phyloP scores from a whole-genome alignment of 805 yeast genomes.

The Suhomyces emberorum region DNA sequence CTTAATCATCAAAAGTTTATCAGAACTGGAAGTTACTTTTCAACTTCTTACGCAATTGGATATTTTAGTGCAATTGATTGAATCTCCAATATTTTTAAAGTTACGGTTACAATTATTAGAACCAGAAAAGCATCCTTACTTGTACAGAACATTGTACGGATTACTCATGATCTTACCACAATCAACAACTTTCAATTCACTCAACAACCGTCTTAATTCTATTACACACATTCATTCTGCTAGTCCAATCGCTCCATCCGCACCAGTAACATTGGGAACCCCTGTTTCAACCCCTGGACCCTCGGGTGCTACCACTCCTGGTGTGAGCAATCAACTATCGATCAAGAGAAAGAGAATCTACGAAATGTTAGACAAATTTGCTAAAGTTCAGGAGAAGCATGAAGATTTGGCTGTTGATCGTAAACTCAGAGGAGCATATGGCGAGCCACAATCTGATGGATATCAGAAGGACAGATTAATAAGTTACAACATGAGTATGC shows the following conservation, averaged over 20 bases:
- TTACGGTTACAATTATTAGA: constrained; percentile 84
- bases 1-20: constrained; percentile 73
- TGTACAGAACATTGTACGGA: constrained; percentile 88
- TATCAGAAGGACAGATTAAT: constrained; percentile 5
- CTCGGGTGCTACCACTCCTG: constrained; percentile 13
- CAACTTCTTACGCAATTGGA: constrained; percentile 83
- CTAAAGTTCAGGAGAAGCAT: constrained; percentile 34
- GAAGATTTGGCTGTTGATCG: constrained; percentile 14
- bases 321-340: constrained; percentile 27
- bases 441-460: constrained; percentile 2
- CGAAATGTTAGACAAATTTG: constrained; percentile 41
- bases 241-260: constrained; percentile 7
- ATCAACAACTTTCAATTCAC: constrained; percentile 79
- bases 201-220: constrained; percentile 71
- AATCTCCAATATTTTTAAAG: constrained; percentile 88
- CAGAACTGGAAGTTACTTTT: constrained; percentile 76
- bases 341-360: constrained; percentile 36
- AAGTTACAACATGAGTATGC: constrained; percentile 9
- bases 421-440: constrained; percentile 7
- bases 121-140: constrained; percentile 75
- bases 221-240: constrained; percentile 41
- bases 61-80: constrained; percentile 82
- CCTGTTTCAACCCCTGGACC: constrained; percentile 19
- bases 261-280: constrained; percentile 8
- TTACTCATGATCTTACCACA: constrained; percentile 92